Evolutionary conservation across 257 asterid species (phyloP), one percentile per base, ranked within the genome.

Genomic region (Coffea eugenioides): DNA sequence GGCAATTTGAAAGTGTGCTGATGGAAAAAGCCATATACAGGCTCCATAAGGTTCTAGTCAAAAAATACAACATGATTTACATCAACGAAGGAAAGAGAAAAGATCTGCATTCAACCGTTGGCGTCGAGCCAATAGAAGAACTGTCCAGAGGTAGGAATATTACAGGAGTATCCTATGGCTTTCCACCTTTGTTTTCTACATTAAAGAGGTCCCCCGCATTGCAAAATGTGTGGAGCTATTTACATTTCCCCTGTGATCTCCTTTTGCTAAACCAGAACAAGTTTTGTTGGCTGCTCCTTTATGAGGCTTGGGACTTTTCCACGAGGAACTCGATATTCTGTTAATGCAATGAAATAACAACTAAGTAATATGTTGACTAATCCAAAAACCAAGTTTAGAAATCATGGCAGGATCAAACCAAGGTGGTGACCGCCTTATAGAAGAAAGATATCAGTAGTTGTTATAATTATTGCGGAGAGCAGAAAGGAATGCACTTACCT

Each of bases 301-400:
- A 68, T 27, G 88, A 74, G 49, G 86, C 81, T 21, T 83, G 82
- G 41, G 82, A 74, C 80, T 88, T 92, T 87, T 89, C 94, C 18
- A 91, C 73, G n/a, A 92, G 88, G 46, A 82, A 85, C 93, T 91
- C 94, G 8, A 90, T 79, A 88, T 89, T 89, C 96, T 92, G 87
- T 79, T 75, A 69, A 67, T 25, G 75, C 77, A 81, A 71, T 43
- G 73, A 79, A 82, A 23, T 61, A 81, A 49, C 52, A 1, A 56
- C 46, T 14, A 20, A 52, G 14, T 52, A 18, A 52, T 52, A 52
- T 14, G 16, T 34, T 16, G 18, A 54, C 56, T 61, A 6, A 39
- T 39, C 16, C 18, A 74, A 36, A 9, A 20, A 34, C 74, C 27
- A 49, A 59, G 57, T 45, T 41, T 7, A 75, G 6, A 56, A 20